Base-by-base conservation (phyloP, 768 basidiomycete genomes). In the Coprinopsis cinerea region DNA sequence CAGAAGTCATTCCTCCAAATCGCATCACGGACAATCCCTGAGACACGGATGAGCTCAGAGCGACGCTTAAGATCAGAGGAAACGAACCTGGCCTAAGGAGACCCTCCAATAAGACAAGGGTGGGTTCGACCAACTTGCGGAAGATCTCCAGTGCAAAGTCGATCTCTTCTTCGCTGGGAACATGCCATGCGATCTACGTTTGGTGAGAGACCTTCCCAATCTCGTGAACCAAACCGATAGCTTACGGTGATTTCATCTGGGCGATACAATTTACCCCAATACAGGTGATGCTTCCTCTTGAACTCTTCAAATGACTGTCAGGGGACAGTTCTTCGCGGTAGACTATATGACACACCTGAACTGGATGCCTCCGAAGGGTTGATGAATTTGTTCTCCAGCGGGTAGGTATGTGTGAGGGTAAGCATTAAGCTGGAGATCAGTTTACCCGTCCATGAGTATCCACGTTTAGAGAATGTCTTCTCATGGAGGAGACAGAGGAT, bases 1-100 rank as follows among this genome's bases (percentile, higher is more conserved):
- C 90, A 92, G 60, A 92, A 90, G 55, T 92, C 88, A 63, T 90
- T 92, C 11, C 84, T 75, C 90, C 90, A 93, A 14, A 75, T 54
- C 14, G 76, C 75, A 62, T 86, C 77, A 18, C 81, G 75, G 23
- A 67, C 57, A 36, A 72, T 59, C 40, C 67, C 77, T 79, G 27
- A 40, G 42, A 44, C 34, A 55, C n/a, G 9, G 30, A 23, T 52
- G 11, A 42, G 22, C 53, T 40, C 34, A 62, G 42, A 40, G 49
- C 3, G 15, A 3, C 24, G 11, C 15, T n/a, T 43, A 11, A 4
- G 23, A 24, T 34, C 43, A 46, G 27, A 20, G 14, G 17, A 37
- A 10, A 67, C 69, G 18, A 63, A 78, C 78, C 77, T 40, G 70
- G 68, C 35, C 71, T 67, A 5, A 92, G 67, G 7, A 92, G 65